Evolutionary conservation across 192 early-diverging fungal species (phyloP).

Genomic region (Coemansia sp.): DNA sequence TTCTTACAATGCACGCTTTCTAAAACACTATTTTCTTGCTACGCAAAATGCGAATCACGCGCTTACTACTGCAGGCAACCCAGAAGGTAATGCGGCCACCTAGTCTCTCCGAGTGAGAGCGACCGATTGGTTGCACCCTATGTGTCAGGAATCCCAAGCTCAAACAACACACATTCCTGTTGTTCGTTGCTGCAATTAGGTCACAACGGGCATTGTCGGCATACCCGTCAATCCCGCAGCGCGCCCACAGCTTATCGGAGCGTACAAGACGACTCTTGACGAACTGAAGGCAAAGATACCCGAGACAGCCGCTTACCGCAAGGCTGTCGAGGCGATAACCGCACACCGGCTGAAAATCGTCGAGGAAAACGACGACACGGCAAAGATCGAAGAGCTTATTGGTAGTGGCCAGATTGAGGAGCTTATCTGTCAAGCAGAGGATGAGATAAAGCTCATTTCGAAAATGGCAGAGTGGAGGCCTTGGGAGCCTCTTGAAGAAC

Average conservation of each 20-base stretch:
- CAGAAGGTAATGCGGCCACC: slow-evolving; percentile 32
- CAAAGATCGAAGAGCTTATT: slow-evolving; percentile 75
- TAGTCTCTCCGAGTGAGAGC: not conserved
- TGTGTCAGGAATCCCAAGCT: not conserved
- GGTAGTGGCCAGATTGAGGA: slow-evolving; percentile 89
- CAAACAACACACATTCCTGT: not conserved
- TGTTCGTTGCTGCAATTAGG: slow-evolving; percentile 10
- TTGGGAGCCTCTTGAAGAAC: slow-evolving; percentile 82
- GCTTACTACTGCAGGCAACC: slow-evolving; percentile 37
- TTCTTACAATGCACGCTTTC: not conserved
- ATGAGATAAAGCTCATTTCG: slow-evolving; percentile 77
- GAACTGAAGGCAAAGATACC: slow-evolving; percentile 72
- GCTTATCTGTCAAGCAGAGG: slow-evolving; percentile 82
- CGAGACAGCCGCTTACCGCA: slow-evolving; percentile 72
- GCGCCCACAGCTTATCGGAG: slow-evolving; percentile 77
- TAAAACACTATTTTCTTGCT: not conserved
- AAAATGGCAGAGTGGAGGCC: slow-evolving; percentile 89
- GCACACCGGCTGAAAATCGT: slow-evolving; percentile 73
- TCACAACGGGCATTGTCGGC: slow-evolving; percentile 82
- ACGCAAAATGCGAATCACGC: slow-evolving; percentile 37
- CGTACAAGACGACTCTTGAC: slow-evolving; percentile 78
- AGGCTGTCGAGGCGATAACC: slow-evolving; percentile 76
- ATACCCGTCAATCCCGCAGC: slow-evolving; percentile 83
- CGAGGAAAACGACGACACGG: slow-evolving; percentile 68
- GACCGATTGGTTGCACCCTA: not conserved